Evolutionary conservation across 352 stramenopile genomes (phyloP).

Genomic region (Phytophthora hybrid): DNA sequence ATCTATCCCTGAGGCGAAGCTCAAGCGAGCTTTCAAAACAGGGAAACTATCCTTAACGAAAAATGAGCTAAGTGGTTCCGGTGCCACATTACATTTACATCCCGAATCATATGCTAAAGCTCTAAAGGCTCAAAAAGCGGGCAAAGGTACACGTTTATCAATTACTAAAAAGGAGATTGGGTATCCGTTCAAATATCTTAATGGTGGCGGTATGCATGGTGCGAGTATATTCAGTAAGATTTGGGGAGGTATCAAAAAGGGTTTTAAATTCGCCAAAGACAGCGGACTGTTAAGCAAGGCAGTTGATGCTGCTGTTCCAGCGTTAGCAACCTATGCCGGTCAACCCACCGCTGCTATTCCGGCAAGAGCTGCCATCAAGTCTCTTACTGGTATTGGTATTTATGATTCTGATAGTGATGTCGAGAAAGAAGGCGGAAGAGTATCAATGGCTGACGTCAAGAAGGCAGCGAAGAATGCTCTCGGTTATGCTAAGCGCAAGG

Average conservation of each 20-base stretch:
- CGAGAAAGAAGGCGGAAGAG: not conserved
- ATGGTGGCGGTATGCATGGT: not conserved
- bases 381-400: not conserved
- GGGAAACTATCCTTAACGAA: no score
- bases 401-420: slow-evolving; percentile 4
- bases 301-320: not conserved
- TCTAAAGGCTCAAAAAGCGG: no score
- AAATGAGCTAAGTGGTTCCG: no score
- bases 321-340: not conserved
- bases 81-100: no score
- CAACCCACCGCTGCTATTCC: not conserved
- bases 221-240: no score
- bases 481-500: not conserved
- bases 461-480: not conserved
- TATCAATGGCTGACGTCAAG: not conserved
- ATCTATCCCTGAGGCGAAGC: no score
- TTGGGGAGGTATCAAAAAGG: not conserved
- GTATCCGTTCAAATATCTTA: no score
- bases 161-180: no score
- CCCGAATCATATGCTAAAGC: no score
- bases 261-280: slow-evolving; percentile 8
- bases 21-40: no score
- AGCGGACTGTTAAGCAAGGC: not conserved
- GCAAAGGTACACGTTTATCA: no score
- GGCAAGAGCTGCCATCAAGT: not conserved